Percentiles rank a stretch among this genome's conserved stretches.
phyloP scores from a whole-genome alignment of 2,329 filamentous ascomycete species.

The Cladosporium sp. region DNA sequence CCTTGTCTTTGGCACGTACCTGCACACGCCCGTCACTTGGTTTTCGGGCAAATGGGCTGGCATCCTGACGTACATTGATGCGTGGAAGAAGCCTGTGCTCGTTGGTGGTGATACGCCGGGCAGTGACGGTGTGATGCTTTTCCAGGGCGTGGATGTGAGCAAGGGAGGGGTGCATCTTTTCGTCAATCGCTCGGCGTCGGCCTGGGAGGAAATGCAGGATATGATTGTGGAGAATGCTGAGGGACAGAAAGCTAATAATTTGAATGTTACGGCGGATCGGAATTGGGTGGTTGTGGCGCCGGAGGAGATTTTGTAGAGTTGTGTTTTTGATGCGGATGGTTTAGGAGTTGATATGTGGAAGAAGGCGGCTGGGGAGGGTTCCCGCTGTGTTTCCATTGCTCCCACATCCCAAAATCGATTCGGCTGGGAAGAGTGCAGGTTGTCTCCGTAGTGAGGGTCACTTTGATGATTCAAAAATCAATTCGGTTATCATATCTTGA shows the following conservation, averaged over 20 bases:
- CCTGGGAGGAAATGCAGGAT: conserved; percentile 32
- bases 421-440: too few species aligned
- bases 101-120: conserved; percentile 42
- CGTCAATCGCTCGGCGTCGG: conserved; percentile 37
- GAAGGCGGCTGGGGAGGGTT: too few species aligned
- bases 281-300: conserved; percentile 44
- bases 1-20: conserved; percentile 37
- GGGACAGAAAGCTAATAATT: conserved; percentile 33
- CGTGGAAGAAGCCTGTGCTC: conserved; percentile 41
- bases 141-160: conserved; percentile 39
- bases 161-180: conserved; percentile 33
- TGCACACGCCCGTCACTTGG: conserved; percentile 44
- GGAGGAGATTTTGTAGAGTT: conserved; percentile 28
- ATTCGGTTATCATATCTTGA: too few species aligned
- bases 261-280: conserved; percentile 41
- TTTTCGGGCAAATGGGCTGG: conserved; percentile 43
- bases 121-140: conserved; percentile 43
- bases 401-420: too few species aligned
- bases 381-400: too few species aligned
- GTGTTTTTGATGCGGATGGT: too few species aligned
- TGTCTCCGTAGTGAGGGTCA: too few species aligned
- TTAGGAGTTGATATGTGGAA: too few species aligned
- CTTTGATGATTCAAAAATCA: too few species aligned
- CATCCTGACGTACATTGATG: conserved; percentile 33
- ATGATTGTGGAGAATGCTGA: conserved; percentile 36